Evolutionary conservation across 176 grass and related monocot genomes (phyloP), one percentile per base, ranked within the genome.

Genomic region (Lolium rigidum): DNA sequence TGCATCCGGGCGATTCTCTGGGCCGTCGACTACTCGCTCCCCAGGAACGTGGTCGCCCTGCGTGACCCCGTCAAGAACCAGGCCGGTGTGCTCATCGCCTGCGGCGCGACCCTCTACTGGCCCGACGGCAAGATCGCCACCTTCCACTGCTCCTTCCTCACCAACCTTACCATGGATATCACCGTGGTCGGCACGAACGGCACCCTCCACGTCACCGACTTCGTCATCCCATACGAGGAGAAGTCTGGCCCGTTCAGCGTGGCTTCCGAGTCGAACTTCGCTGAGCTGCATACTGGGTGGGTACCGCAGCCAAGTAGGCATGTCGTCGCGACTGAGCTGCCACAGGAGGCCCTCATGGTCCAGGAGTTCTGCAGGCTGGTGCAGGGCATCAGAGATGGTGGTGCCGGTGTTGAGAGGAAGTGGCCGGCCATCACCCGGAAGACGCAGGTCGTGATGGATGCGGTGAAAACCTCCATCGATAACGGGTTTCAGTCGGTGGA

Each of bases 281-380:
- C 31, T 0, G 59, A 94, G 25, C 82, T 86, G 7, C 48, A 79
- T 31, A 75, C 49, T 0, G 90, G 95, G 10, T 97, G 92, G 95
- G 76, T 86, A n/a, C 89, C 88, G 2, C 37, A 88, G 54, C 90
- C 95, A 0, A 91, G 82, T 55, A 88, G 84, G 69, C 87, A 90
- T 46, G 70, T 74, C 0, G 70, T 98, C 8, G 15, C 44, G 12
- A 88, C 84, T 7, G 82, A 90, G 4, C 93, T 98, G 22, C 89
- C 93, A 4, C 95, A 97, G 80, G 95, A 97, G 52, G 86, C 88
- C 3, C 87, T 93, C 10, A 97, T 96, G 90, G 86, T 94, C 20
- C 67, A 73, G 88, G 95, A 92, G 79, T 86, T 97, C 39, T 44
- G 86, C 0, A 94, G 92, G 81, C 81, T 94, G 20, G 95, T 87